Percentiles rank a stretch among this genome's conserved stretches.
phyloP scores from a whole-genome alignment of 345 rosid species.

The Pistacia integerrima region DNA sequence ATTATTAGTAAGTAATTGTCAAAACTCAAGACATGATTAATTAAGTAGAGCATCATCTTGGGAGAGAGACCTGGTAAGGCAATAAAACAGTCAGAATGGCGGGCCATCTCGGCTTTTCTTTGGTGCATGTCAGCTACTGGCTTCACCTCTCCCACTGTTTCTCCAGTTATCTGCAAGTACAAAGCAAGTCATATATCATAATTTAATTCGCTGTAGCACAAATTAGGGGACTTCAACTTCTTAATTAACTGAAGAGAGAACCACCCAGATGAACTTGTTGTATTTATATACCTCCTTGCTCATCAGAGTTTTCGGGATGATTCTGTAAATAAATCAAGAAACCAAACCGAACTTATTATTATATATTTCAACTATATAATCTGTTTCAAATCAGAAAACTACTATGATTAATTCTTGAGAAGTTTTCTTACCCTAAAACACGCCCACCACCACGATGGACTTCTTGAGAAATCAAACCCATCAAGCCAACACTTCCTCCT shows the following conservation, averaged over 20 bases:
- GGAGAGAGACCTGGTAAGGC: slow-evolving; percentile 53
- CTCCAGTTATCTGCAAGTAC: slow-evolving; percentile 58
- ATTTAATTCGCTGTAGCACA: too few relatives aligned
- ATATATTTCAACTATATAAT: too few relatives aligned
- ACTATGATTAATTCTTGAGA: not conserved
- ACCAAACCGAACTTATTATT: not conserved
- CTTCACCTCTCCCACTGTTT: slow-evolving; percentile 61
- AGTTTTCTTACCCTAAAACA: slow-evolving; percentile 55
- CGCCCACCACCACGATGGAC: slow-evolving; percentile 70
- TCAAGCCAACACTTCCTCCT: slow-evolving; percentile 73
- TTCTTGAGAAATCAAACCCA: slow-evolving; percentile 72
- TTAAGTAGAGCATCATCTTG: not conserved
- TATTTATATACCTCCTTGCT: slow-evolving; percentile 65
- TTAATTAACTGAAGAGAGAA: not conserved
- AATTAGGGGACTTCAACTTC: too few relatives aligned
- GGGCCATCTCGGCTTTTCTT: slow-evolving; percentile 66
- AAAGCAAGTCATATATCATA: not conserved
- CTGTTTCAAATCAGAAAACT: not conserved
- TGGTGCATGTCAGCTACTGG: slow-evolving; percentile 65
- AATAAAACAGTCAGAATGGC: slow-evolving; percentile 59
- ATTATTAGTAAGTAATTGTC: not conserved
- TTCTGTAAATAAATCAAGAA: slow-evolving; percentile 38
- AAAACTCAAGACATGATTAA: not conserved
- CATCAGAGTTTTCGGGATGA: slow-evolving; percentile 91
- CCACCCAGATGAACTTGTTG: not conserved